phyloP scores from a whole-genome alignment of 495 filamentous ascomycete species.

The Beverwykella pulmonaria region DNA sequence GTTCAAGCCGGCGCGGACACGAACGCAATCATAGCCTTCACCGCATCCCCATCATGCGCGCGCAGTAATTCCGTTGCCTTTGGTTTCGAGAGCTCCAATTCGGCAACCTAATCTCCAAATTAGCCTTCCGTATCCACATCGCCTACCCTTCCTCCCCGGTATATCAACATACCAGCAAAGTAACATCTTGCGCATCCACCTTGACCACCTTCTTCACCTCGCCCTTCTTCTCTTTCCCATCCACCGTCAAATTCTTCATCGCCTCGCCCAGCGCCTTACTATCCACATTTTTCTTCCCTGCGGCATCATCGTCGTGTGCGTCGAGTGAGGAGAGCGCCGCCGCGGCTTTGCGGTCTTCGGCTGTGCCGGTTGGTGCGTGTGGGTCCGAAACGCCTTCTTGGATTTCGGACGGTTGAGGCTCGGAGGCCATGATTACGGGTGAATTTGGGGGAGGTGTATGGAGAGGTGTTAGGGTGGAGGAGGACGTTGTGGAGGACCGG shows the following conservation, averaged over 20 bases:
- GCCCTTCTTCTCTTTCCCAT: conserved; percentile 18
- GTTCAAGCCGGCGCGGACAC: conserved; percentile 37
- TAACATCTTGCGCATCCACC: conserved; percentile 67
- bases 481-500: conserved; percentile 1
- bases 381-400: conserved; percentile 60
- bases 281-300: conserved; percentile 64
- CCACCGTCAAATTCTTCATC: conserved; percentile 62
- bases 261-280: conserved; percentile 83
- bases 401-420: conserved; percentile 58
- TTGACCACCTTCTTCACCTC: conserved; percentile 60
- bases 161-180: conserved; percentile 58
- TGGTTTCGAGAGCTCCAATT: conserved; percentile 74
- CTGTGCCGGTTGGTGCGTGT: conserved; percentile 63
- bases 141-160: neutral
- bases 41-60: conserved; percentile 75
- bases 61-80: conserved; percentile 85
- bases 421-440: conserved; percentile 58
- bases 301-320: conserved; percentile 54
- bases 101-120: conserved; percentile 61
- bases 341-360: conserved; percentile 89
- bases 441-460: conserved; percentile 12
- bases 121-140: neutral
- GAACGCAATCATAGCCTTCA: conserved; percentile 68
- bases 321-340: conserved; percentile 75
- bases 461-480: neutral